Evolutionary conservation across 1,284 basidiomycete genomes (phyloP), one percentile per base, ranked within the genome.

Genomic region (Fomitopsis betulina): DNA sequence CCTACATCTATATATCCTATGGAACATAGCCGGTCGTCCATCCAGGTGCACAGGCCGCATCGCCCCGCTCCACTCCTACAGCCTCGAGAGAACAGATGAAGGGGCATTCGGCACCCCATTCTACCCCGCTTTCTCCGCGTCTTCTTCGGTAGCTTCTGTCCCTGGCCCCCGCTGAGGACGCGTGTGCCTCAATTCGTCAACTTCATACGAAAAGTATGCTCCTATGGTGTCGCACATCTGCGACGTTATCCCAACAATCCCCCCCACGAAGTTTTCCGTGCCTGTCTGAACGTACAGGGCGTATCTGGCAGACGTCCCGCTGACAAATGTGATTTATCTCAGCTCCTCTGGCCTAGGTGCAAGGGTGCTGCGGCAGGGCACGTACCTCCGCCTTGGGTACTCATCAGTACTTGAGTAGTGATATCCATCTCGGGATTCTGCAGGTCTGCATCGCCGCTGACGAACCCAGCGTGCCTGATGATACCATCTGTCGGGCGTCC

Each of bases 361-460:
- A 37, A 37, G 35, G 4, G 35, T 12, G 27, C 27, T 8, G 8
- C 27, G 27, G 27, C 8, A 42, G 19, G 50, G 21, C 35, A 53
- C 40, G 50, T 35, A 62, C 58, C 51, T 67, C 78, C n/a, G 30
- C 32, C 4, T 27, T 37, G 35, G 3, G 35, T 12, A 10, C 15
- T 27, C 32, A 84, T 77, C n/a, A n/a, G n/a, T n/a, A n/a, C n/a
- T n/a, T 37, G 35, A 10, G 35, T 12, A 10, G 25, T 27, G 49
- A 84, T 77, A 67, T 79, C 76, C n/a, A 27, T 76, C 76, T 65
- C 35, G 8, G 35, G 32, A 32, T 32, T 51, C 8, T 82, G 81
- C 35, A 92, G 70, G 63, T 87, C 86, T 51, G 81, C 85, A 68
- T 91, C 89, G 52, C 76, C 79, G 57, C 84, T 89, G 66, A 84